phyloP scores from a whole-genome alignment of 352 stramenopile species.

The Pythium rhizo-oryzae region DNA sequence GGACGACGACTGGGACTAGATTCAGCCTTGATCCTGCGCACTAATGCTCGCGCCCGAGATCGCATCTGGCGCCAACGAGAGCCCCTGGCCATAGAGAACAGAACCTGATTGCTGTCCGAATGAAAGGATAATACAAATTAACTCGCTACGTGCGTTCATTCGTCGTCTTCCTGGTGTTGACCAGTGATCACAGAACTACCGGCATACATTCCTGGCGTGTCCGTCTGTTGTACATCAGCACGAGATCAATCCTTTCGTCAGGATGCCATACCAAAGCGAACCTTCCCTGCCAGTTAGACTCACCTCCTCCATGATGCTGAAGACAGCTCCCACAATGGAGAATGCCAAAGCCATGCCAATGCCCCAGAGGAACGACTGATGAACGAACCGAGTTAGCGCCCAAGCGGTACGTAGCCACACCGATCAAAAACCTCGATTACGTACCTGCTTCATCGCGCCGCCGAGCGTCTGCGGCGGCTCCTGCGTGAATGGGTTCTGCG shows the following conservation, averaged over 20 bases:
- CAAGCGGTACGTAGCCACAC: no score
- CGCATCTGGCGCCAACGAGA: no score
- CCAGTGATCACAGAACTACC: not conserved
- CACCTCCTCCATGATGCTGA: slow-evolving; percentile 73
- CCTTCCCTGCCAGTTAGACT: not conserved
- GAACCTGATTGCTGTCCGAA: not conserved
- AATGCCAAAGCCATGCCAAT: slow-evolving; percentile 81
- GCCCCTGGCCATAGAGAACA: not conserved
- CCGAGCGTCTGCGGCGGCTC: slow-evolving; percentile 56
- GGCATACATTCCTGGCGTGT: not conserved
- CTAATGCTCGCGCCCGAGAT: no score
- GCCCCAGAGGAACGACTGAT: slow-evolving; percentile 78
- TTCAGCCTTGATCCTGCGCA: not conserved
- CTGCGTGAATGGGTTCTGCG: slow-evolving; percentile 28
- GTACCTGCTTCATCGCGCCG: slow-evolving; percentile 65
- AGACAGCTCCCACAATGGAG: slow-evolving; percentile 66
- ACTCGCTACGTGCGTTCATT: not conserved
- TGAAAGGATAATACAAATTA: not conserved
- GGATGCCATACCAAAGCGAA: not conserved
- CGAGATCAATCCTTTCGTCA: not conserved
- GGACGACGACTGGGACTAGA: slow-evolving; percentile 82
- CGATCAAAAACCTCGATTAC: not conserved
- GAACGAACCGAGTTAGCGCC: not conserved
- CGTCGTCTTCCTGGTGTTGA: not conserved
- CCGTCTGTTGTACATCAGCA: not conserved